Percentiles rank a stretch among this genome's conserved stretches.
phyloP scores from a whole-genome alignment of 495 filamentous ascomycete species.

The Physcia stellaris region DNA sequence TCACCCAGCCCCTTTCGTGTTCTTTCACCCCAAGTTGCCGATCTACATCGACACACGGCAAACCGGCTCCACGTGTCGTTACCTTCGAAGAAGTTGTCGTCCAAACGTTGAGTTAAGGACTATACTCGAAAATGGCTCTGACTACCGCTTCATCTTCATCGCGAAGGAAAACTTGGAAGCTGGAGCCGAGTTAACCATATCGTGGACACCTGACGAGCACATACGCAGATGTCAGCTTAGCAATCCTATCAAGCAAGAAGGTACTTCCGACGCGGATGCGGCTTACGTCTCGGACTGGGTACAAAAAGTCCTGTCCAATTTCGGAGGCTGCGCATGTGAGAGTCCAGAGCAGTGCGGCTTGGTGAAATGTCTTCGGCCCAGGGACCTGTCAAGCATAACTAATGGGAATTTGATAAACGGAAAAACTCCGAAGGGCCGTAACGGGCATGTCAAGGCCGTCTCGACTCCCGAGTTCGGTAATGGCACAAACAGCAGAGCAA shows the following conservation, averaged over 20 bases:
- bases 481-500: conserved; percentile 63
- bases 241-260: conserved; percentile 30
- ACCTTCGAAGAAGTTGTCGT: conserved; percentile 73
- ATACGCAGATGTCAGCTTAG: conserved; percentile 22
- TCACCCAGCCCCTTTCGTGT: conserved; percentile 74
- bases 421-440: conserved; percentile 47
- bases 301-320: conserved; percentile 64
- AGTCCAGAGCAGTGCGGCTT: conserved; percentile 51
- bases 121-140: conserved; percentile 55
- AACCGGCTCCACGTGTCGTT: conserved; percentile 73
- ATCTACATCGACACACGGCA: conserved; percentile 82
- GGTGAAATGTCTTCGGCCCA: conserved; percentile 57
- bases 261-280: conserved; percentile 32
- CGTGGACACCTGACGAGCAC: conserved; percentile 48
- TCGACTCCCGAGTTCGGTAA: conserved; percentile 58
- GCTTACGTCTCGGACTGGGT: conserved; percentile 41
- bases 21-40: conserved; percentile 68
- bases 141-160: conserved; percentile 83
- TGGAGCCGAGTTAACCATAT: conserved; percentile 48
- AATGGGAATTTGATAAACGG: conserved; percentile 20
- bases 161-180: conserved; percentile 57
- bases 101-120: conserved; percentile 76
- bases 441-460: conserved; percentile 33
- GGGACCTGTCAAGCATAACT: conserved; percentile 33
- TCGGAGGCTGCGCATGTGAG: conserved; percentile 80